phyloP scores from a whole-genome alignment of 1,139 yeast species.

The Diutina rugosa region DNA sequence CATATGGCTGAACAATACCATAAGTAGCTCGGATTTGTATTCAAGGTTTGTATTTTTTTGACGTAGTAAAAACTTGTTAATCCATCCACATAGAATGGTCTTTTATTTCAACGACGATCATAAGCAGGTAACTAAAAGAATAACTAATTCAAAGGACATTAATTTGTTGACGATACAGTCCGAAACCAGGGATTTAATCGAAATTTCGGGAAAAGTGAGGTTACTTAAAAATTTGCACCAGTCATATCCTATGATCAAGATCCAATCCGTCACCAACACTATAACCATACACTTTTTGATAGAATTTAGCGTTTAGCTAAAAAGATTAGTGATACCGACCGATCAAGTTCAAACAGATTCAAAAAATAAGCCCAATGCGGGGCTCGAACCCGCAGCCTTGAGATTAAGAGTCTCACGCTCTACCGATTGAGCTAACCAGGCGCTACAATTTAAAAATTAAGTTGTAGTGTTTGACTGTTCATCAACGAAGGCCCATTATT shows the following conservation, averaged over 20 bases:
- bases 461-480: neutral
- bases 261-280: no score
- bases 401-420: constrained; percentile 19
- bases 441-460: neutral
- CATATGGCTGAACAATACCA: neutral
- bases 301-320: no score
- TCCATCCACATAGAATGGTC: neutral
- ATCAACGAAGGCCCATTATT: neutral
- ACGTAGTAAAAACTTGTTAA: neutral
- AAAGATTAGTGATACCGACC: no score
- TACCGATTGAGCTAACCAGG: constrained; percentile 11
- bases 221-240: no score
- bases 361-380: constrained; percentile 2
- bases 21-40: neutral
- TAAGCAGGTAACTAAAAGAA: no score
- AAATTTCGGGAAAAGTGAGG: no score
- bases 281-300: no score
- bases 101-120: no score
- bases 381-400: constrained; percentile 4
- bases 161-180: no score
- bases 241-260: no score
- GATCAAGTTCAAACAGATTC: neutral
- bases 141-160: no score
- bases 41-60: neutral
- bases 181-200: no score